A percentile compares a stretch with the other conserved stretches of the same genome.
phyloP scores from a whole-genome alignment of 805 yeast species.

The Candida broadrunensis region DNA sequence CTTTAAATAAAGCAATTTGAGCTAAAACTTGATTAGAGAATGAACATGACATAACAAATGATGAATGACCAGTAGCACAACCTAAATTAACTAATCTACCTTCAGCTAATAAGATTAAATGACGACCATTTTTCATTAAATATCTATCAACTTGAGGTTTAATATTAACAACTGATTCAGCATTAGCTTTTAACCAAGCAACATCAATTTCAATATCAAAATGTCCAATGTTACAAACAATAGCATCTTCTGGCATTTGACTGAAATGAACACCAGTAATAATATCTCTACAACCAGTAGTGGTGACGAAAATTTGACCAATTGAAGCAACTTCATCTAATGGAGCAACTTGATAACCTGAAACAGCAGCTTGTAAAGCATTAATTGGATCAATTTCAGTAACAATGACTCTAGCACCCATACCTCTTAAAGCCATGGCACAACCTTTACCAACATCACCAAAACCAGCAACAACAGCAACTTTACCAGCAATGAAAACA shows the following conservation, averaged over 20 bases:
- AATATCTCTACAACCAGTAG: slow-evolving; percentile 99
- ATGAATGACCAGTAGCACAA: slow-evolving; percentile 99
- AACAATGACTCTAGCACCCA: slow-evolving; percentile 98
- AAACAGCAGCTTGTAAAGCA: slow-evolving; percentile 98
- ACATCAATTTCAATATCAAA: slow-evolving; percentile 99
- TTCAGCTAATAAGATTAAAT: slow-evolving; percentile 93
- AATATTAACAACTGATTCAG: slow-evolving; percentile 91
- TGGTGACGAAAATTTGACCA: slow-evolving; percentile 98
- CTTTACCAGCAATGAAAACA: slow-evolving; percentile 99
- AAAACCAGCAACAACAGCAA: slow-evolving; percentile 98
- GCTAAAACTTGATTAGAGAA: slow-evolving; percentile 99
- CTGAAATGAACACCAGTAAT: slow-evolving; percentile 85
- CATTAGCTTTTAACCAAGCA: slow-evolving; percentile 96
- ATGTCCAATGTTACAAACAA: slow-evolving; percentile 99
- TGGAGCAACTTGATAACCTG: slow-evolving; percentile 96
- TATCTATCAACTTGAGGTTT: slow-evolving; percentile 99
- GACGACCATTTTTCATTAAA: slow-evolving; percentile 85
- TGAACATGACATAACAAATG: slow-evolving; percentile 98
- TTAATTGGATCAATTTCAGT: slow-evolving; percentile 98
- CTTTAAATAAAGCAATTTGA: slow-evolving; percentile 95
- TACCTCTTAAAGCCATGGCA: slow-evolving; percentile 96
- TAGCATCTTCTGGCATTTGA: slow-evolving; percentile 98
- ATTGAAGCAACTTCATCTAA: slow-evolving; percentile 88
- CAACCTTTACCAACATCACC: slow-evolving; percentile 99
- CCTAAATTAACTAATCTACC: slow-evolving; percentile 99